A percentile compares a stretch with the other conserved stretches of the same genome.
Conservation (phyloP, 106 monocot genomes). For the Allium fistulosum region DNA sequence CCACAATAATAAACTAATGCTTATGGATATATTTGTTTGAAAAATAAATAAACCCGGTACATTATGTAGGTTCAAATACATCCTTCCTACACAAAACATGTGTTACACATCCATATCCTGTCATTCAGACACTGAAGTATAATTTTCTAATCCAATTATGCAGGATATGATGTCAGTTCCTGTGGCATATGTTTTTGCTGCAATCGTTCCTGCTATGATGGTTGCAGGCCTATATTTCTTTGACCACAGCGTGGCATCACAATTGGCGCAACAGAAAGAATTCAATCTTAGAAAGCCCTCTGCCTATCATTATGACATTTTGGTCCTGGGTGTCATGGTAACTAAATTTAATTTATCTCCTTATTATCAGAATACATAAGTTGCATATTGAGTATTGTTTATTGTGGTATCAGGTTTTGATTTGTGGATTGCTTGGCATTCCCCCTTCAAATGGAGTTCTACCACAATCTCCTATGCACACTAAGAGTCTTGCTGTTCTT, state of each 20-base stretch:
- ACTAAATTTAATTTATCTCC: not conserved
- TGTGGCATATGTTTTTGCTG: slow-evolving; percentile 63
- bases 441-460: slow-evolving; percentile 97
- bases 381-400: not conserved
- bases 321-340: slow-evolving; percentile 86
- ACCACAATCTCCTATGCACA: slow-evolving; percentile 96
- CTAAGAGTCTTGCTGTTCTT: slow-evolving; percentile 85
- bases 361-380: not conserved
- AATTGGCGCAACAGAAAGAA: slow-evolving; percentile 95
- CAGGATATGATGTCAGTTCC: slow-evolving; percentile 89
- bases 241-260: slow-evolving; percentile 91
- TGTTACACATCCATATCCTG: no score
- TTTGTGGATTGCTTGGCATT: slow-evolving; percentile 85
- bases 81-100: no score
- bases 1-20: no score
- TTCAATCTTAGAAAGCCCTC: slow-evolving; percentile 92
- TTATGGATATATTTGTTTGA: no score
- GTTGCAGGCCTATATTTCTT: slow-evolving; percentile 94
- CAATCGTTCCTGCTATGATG: slow-evolving; percentile 81
- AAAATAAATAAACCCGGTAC: no score
- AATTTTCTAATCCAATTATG: not conserved
- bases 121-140: not conserved
- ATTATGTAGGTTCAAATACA: no score
- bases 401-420: slow-evolving; percentile 50
- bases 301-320: slow-evolving; percentile 90